Evolutionary conservation across 148 eudicot genomes (phyloP).

Genomic region (Arctostaphylos glauca): DNA sequence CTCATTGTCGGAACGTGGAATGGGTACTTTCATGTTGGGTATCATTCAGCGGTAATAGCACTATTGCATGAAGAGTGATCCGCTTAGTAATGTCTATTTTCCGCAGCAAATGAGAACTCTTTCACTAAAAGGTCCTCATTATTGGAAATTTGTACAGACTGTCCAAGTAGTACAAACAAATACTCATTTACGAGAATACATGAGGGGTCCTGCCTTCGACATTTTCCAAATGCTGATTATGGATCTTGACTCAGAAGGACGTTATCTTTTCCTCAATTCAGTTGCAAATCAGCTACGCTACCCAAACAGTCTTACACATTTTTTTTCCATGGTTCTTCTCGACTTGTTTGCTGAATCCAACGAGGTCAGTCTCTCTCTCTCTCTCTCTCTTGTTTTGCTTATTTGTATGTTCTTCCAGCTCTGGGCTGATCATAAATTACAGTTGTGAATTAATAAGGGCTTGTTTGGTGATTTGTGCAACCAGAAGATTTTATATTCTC

Average conservation of each 20-base stretch:
- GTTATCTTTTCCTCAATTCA: constrained; percentile 82
- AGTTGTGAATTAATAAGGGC: background rate
- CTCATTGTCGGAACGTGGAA: background rate
- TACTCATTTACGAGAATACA: constrained; percentile 13
- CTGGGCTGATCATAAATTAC: background rate
- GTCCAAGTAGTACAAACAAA: background rate
- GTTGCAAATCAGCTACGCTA: constrained; percentile 88
- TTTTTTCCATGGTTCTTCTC: constrained; percentile 77
- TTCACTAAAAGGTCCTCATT: background rate
- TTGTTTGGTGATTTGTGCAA: background rate
- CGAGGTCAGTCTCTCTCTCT: constrained; percentile 43
- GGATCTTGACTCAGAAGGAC: constrained; percentile 85
- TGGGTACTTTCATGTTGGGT: background rate
- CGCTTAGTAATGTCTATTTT: constrained; percentile 12
- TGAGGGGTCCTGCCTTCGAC: constrained; percentile 70
- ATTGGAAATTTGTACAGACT: background rate
- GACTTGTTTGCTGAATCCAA: constrained; percentile 64
- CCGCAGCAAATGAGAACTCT: constrained; percentile 38
- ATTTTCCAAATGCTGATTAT: constrained; percentile 66
- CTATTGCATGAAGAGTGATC: background rate
- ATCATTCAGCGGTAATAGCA: background rate
- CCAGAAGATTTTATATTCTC: background rate
- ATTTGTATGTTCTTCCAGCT: background rate
- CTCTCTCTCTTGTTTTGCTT: background rate
- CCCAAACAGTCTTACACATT: constrained; percentile 90